phyloP scores from a whole-genome alignment of 257 asterid species.

The Primulina eburnea region DNA sequence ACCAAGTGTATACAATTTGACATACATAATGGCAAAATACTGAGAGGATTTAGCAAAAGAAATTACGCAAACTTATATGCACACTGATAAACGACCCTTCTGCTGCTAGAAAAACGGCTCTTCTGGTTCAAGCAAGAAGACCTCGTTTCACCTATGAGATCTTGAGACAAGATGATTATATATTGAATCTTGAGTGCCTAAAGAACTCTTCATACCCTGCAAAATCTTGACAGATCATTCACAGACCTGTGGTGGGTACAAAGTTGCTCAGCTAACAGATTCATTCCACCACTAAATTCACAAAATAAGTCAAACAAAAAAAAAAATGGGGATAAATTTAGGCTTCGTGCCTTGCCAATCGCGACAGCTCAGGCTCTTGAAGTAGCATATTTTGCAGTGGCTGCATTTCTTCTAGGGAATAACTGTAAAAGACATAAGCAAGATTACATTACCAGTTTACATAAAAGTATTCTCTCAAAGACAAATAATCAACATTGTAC shows the following conservation, averaged over 20 bases:
- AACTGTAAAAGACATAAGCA: slow-evolving; percentile 28
- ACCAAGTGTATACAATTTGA: neutral
- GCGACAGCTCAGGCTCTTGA: slow-evolving; percentile 73
- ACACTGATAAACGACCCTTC: neutral
- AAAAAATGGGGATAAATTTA: neutral
- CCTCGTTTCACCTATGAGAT: neutral
- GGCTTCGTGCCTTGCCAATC: slow-evolving; percentile 56
- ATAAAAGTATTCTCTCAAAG: neutral
- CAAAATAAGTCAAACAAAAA: neutral
- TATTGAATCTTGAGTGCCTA: slow-evolving; percentile 14
- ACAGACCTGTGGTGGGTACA: neutral
- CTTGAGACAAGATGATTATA: neutral
- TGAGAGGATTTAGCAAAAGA: neutral
- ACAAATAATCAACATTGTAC: neutral
- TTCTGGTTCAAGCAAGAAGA: neutral
- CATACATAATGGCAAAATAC: too few relatives aligned
- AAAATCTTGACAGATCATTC: slow-evolving; percentile 6
- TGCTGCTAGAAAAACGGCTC: neutral
- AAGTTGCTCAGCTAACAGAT: neutral
- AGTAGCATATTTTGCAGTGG: slow-evolving; percentile 69
- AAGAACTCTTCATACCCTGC: slow-evolving; percentile 36
- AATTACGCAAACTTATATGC: neutral
- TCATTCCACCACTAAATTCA: neutral
- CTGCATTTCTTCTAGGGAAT: slow-evolving; percentile 30
- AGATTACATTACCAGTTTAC: neutral